These are phyloP conservation scores for Metarhizium humberi DNA, from an alignment of 2,329 filamentous ascomycete species.

Conservation along the genomic window DNA sequence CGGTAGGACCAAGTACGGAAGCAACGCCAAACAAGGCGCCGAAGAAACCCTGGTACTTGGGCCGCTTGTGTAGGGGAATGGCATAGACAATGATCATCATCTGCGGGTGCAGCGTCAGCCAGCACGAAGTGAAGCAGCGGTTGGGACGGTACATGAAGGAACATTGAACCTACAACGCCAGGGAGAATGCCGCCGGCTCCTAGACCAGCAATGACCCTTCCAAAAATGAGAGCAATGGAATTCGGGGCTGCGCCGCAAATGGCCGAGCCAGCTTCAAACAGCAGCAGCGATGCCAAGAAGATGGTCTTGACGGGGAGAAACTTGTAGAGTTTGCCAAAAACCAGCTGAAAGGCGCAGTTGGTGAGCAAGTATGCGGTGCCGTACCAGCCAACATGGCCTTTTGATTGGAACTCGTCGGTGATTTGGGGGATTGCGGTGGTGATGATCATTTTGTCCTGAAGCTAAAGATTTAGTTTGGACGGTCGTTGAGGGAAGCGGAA, in stretches of 20 bases:
- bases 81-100: conserved; percentile 6
- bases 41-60: conserved; percentile 16
- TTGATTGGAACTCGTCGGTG: conserved; percentile 19
- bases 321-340: conserved; percentile 21
- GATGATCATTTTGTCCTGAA: conserved; percentile 2
- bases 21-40: conserved; percentile 32
- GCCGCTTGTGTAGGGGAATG: conserved; percentile 21
- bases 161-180: conserved; percentile 20
- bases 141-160: conserved; percentile 12
- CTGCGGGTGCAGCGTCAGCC: neutral
- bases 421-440: conserved; percentile 16
- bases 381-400: conserved; percentile 21
- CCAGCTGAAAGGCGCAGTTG: conserved; percentile 19
- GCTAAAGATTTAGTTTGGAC: neutral
- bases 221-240: conserved; percentile 38
- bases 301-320: conserved; percentile 15
- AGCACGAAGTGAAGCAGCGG: conserved; percentile 35
- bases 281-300: conserved; percentile 10
- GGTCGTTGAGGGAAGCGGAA: too few relatives aligned
- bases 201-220: conserved; percentile 39
- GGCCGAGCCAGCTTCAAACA: conserved; percentile 18
- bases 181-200: conserved; percentile 43
- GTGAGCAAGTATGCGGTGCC: conserved; percentile 19
- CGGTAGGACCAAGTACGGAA: conserved; percentile 11
- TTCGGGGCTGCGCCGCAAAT: conserved; percentile 23